These are phyloP conservation scores for Pseudogymnoascus sp. DNA, from an alignment of 2,329 filamentous ascomycete species.

Conservation along the genomic window DNA sequence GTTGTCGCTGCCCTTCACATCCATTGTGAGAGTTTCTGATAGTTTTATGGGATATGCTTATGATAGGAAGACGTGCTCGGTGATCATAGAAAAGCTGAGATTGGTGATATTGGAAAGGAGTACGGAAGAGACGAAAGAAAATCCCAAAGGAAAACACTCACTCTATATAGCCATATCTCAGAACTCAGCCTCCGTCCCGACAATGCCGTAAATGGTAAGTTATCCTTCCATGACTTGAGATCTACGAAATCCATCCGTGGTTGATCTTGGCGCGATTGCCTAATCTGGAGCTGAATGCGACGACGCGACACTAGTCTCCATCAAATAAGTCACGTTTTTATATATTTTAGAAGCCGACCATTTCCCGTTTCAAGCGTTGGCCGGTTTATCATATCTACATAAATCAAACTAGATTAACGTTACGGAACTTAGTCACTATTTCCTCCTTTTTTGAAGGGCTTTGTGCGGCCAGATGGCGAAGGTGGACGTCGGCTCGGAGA, in stretches of 20 bases:
- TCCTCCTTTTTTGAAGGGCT: no score
- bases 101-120: not conserved
- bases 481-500: no score
- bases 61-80: not conserved
- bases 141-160: not conserved
- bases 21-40: not conserved
- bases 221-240: not conserved
- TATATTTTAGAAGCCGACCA: not conserved
- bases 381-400: no score
- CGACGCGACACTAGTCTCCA: not conserved
- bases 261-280: slow-evolving; percentile 5
- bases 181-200: not conserved
- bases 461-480: no score
- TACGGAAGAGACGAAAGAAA: not conserved
- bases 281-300: slow-evolving; percentile 4
- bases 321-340: not conserved
- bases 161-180: not conserved
- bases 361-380: no score
- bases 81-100: not conserved
- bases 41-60: not conserved
- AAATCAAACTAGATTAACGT: no score
- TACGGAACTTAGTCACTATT: no score
- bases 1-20: not conserved
- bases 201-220: not conserved
- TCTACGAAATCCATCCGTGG: not conserved